Evolutionary conservation across 768 basidiomycete genomes (phyloP).

Genomic region (Cytidiella melzeri): DNA sequence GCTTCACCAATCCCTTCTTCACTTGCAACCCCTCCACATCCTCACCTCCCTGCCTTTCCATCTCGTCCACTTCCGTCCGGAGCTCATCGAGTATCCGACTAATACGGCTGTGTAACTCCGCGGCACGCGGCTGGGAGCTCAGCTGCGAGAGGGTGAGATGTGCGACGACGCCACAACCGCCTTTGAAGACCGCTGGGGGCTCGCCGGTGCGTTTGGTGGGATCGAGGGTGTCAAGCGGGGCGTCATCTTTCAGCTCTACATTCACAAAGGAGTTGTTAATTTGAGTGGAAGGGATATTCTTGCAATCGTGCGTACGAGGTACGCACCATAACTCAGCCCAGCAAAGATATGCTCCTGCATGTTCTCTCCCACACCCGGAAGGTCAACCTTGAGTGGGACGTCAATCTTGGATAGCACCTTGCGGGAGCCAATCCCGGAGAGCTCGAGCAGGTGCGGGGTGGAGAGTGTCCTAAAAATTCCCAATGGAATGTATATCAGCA

Average conservation of each 20-base stretch:
- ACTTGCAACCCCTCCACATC: not conserved
- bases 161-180: not conserved
- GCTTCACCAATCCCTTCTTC: not conserved
- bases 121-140: not conserved
- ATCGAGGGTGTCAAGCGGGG: slow-evolving; percentile 8
- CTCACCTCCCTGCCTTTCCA: not conserved
- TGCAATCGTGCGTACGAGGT: too few species aligned
- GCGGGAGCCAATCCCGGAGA: slow-evolving; percentile 42
- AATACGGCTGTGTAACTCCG: not conserved
- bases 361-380: slow-evolving; percentile 44
- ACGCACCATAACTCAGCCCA: slow-evolving; percentile 19
- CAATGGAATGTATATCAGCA: too few species aligned
- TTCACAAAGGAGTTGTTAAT: too few species aligned
- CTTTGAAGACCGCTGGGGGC: not conserved
- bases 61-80: not conserved
- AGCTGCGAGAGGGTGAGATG: not conserved
- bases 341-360: slow-evolving; percentile 36
- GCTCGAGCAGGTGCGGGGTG: slow-evolving; percentile 41
- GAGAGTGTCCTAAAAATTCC: slow-evolving; percentile 35
- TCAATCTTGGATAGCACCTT: slow-evolving; percentile 26
- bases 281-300: too few species aligned
- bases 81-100: not conserved
- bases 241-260: slow-evolving; percentile 15
- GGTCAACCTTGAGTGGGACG: slow-evolving; percentile 31
- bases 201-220: slow-evolving; percentile 6